Evolutionary conservation across 2,329 filamentous ascomycete species (phyloP).

Genomic region (Colletotrichum tanaceti): DNA sequence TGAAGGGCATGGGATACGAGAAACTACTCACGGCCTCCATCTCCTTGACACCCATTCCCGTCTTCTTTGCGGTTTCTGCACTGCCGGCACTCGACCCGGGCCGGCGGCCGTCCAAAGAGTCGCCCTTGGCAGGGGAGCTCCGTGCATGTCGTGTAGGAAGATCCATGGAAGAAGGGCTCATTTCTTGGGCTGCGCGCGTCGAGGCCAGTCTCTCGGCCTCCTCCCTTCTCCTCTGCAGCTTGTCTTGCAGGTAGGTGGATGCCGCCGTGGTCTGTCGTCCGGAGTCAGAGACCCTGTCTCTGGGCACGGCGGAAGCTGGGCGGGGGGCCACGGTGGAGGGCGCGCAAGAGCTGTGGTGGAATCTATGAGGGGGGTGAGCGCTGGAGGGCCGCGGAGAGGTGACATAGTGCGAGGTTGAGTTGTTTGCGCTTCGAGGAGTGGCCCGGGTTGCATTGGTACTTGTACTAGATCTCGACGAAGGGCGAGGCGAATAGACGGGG

Average conservation of each 20-base stretch:
- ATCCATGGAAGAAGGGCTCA: slow-evolving; percentile 55
- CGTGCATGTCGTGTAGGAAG: slow-evolving; percentile 49
- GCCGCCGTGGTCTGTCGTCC: slow-evolving; percentile 54
- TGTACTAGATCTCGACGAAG: slow-evolving; percentile 59
- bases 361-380: slow-evolving; percentile 53
- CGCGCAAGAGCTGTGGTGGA: slow-evolving; percentile 54
- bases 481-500: slow-evolving; percentile 52
- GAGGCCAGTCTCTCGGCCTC: slow-evolving; percentile 59
- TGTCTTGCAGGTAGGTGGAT: slow-evolving; percentile 67
- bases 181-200: slow-evolving; percentile 52
- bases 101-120: slow-evolving; percentile 50
- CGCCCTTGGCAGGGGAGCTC: slow-evolving; percentile 55
- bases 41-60: slow-evolving; percentile 72
- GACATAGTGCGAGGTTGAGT: slow-evolving; percentile 55
- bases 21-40: slow-evolving; percentile 68
- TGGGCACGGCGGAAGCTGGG: slow-evolving; percentile 54
- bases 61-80: slow-evolving; percentile 58
- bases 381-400: slow-evolving; percentile 51
- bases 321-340: slow-evolving; percentile 51
- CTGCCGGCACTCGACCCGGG: slow-evolving; percentile 58
- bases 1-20: not conserved
- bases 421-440: slow-evolving; percentile 56
- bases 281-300: slow-evolving; percentile 56
- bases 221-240: slow-evolving; percentile 61
- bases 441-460: slow-evolving; percentile 36